Base-by-base conservation (phyloP, 208 protist species). In the Crithidia fasciculata region DNA sequence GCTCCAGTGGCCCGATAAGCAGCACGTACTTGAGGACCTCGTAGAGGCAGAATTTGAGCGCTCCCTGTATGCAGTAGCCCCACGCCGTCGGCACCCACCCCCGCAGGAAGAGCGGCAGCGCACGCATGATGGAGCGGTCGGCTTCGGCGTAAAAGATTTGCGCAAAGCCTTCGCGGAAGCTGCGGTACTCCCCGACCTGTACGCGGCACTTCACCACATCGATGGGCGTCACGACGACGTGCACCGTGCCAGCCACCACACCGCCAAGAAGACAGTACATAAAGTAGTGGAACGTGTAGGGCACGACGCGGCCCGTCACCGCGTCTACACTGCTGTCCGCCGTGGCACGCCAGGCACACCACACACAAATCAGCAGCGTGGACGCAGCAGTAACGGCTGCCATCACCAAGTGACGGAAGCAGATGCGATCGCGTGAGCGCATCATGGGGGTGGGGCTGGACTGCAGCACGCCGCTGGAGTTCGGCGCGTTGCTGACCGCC, bases 141-240 rank as follows among this genome's bases (percentile, higher is more conserved):
- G 76, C 66, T 62, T 90, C 79, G 0, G 70, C 53, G n/a, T 18
- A 3, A 56, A 74, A 86, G 41, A 93, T 77, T 0, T 80, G 69
- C 13, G 10, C 13, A 59, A 90, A 84, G 18, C 86, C 87, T 0
- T 85, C 82, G 10, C 3, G 28, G 15, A 93, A 78, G 56, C 61
- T 78, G 10, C 56, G 55, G 53, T 85, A 94, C 68, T 90, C 81
- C 52, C 91, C 91, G 18, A 94, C 88, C 71, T 96, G 91, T n/a
- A 94, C 80, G 54, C 91, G 87, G 57, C 88, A 94, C 78, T 96
- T 96, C 28, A 96, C 56, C 12, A 93, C 61, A 71, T 96, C 91
- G 18, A 96, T 71, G 0, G 91, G 91, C 7, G 85, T 87, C 43
- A 96, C 61, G 10, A 85, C n/a, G 15, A 82, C 41, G 63, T 96